Evolutionary conservation across 2,329 filamentous ascomycete species (phyloP).

Genomic region (Colletotrichum euphorbiae): DNA sequence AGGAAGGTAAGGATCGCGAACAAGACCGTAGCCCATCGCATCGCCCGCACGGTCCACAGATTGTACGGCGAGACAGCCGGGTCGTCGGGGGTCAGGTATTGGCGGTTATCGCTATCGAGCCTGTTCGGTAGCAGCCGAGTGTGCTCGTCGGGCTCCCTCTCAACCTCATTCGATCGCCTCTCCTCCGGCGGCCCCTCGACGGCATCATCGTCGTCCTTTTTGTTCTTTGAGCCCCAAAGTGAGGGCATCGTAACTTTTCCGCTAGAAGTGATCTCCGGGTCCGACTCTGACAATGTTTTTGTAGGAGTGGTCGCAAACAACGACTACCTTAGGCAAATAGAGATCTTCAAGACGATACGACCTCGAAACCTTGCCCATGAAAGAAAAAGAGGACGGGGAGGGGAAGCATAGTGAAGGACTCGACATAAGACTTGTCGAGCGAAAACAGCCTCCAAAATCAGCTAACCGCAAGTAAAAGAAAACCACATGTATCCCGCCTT

Average conservation of each 20-base stretch:
- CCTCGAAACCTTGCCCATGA: not conserved
- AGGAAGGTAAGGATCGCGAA: slow-evolving; percentile 81
- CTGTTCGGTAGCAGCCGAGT: slow-evolving; percentile 78
- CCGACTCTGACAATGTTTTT: not conserved
- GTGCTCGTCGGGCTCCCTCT: slow-evolving; percentile 59
- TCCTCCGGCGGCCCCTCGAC: slow-evolving; percentile 44
- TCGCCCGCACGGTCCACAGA: slow-evolving; percentile 86
- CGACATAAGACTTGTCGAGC: not conserved
- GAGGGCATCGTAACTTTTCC: slow-evolving; percentile 23
- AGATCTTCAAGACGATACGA: not conserved
- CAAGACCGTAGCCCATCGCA: slow-evolving; percentile 81
- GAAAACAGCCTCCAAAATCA: not conserved
- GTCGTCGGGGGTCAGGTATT: slow-evolving; percentile 54
- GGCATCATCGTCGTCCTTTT: slow-evolving; percentile 42
- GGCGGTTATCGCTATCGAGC: slow-evolving; percentile 59
- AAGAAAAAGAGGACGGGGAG: not conserved
- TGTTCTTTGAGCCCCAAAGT: slow-evolving; percentile 35
- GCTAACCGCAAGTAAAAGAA: slow-evolving; percentile 10
- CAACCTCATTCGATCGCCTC: slow-evolving; percentile 13
- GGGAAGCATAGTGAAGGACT: not conserved
- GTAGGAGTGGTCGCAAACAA: not conserved
- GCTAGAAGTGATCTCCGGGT: not conserved
- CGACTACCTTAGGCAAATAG: too few relatives aligned
- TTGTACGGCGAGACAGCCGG: slow-evolving; percentile 88
- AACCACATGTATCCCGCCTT: slow-evolving; percentile 13